Conservation (phyloP, 2,329 filamentous ascomycete genomes). For the Aspergillus novofumigatus region DNA sequence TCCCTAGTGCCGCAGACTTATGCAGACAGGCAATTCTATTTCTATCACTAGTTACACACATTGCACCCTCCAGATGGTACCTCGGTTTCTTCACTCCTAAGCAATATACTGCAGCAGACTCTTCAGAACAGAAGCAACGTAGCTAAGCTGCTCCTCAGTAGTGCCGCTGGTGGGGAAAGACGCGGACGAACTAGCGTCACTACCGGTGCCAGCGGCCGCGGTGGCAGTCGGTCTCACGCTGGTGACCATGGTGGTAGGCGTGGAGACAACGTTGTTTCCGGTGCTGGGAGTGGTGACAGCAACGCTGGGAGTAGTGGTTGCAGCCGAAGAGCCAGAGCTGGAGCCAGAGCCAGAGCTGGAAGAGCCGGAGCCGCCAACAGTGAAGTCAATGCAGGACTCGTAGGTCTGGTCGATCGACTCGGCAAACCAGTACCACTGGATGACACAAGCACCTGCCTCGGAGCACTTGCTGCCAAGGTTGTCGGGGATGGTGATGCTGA, state of each 20-base stretch:
- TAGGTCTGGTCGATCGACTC: constrained; percentile 34
- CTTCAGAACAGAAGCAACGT: constrained; percentile 13
- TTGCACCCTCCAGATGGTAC: neutral
- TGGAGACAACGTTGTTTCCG: constrained; percentile 8
- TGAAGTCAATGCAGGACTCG: constrained; percentile 34
- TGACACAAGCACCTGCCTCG: constrained; percentile 28
- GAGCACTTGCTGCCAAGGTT: constrained; percentile 24
- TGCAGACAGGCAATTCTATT: neutral
- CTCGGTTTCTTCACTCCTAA: neutral
- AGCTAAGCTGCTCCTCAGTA: constrained; percentile 17
- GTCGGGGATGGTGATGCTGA: constrained; percentile 30
- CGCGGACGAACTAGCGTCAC: constrained; percentile 1
- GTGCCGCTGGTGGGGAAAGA: constrained; percentile 17
- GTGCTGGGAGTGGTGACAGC: constrained; percentile 9
- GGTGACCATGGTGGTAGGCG: constrained; percentile 12
- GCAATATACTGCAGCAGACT: constrained; percentile 10
- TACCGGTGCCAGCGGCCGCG: constrained; percentile 1
- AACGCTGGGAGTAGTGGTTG: constrained; percentile 11
- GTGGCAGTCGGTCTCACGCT: constrained; percentile 8
- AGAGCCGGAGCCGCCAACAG: constrained; percentile 20
- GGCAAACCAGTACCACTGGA: constrained; percentile 35
- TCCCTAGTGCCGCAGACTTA: neutral
- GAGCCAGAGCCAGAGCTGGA: constrained; percentile 11
- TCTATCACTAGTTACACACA: neutral
- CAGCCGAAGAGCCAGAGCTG: constrained; percentile 5